These are phyloP conservation scores for Schizophyllum amplum DNA, from an alignment of 1,284 basidiomycete species.

Conservation along the genomic window DNA sequence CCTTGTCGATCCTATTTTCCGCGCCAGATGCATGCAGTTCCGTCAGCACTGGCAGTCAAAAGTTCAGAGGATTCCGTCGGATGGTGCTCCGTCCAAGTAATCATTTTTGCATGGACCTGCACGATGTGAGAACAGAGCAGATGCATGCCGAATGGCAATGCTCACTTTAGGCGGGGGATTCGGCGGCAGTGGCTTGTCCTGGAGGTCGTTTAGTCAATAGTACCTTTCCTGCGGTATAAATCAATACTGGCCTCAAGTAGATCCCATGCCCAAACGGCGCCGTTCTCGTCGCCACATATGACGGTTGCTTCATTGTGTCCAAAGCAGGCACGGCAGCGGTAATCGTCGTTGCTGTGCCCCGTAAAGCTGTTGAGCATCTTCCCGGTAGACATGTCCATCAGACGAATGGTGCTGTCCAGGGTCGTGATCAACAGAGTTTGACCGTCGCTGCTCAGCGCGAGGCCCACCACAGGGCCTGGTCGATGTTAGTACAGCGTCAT, in stretches of 20 bases:
- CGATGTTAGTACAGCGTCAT: slow-evolving; percentile 2
- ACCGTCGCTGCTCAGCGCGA: slow-evolving; percentile 67
- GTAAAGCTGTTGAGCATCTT: slow-evolving; percentile 80
- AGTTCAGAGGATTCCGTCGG: slow-evolving; percentile 77
- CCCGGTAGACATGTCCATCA: slow-evolving; percentile 83
- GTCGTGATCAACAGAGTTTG: slow-evolving; percentile 77
- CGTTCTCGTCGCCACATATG: slow-evolving; percentile 85
- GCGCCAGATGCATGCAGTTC: slow-evolving; percentile 74
- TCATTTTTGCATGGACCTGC: slow-evolving; percentile 39
- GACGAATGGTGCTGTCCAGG: slow-evolving; percentile 76
- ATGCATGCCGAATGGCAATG: no score
- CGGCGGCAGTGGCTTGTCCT: slow-evolving; percentile 62
- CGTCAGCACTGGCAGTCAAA: slow-evolving; percentile 84
- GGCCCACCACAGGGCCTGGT: slow-evolving; percentile 77
- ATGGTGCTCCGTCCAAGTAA: slow-evolving; percentile 89
- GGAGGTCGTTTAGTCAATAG: slow-evolving; percentile 7
- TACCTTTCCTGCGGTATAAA: slow-evolving; percentile 3
- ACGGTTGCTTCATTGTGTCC: slow-evolving; percentile 77
- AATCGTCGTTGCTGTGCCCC: slow-evolving; percentile 68
- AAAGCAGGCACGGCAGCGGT: slow-evolving; percentile 80
- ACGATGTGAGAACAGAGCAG: no score
- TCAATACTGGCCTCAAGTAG: slow-evolving; percentile 67
- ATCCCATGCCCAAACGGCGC: slow-evolving; percentile 88
- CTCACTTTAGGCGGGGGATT: slow-evolving; percentile 51
- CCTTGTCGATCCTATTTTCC: neutral